Conservation (phyloP, 2,329 filamentous ascomycete genomes). For the Nigrograna mackinnonii region DNA sequence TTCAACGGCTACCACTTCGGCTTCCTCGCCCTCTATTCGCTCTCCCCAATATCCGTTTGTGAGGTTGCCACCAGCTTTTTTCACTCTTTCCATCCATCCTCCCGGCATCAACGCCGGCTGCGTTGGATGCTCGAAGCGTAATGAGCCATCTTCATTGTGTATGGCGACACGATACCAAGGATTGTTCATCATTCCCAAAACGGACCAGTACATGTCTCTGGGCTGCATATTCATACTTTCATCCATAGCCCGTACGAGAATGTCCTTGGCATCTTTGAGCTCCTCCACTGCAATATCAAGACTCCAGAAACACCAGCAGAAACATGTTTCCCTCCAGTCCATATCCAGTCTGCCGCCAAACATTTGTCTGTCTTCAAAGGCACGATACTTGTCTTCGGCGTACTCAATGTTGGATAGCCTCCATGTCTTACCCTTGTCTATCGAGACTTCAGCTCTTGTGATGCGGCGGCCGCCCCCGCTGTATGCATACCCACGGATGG, state of each 20-base stretch:
- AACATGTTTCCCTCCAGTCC: constrained; percentile 77
- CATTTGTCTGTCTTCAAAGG: constrained; percentile 63
- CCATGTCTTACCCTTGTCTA: constrained; percentile 85
- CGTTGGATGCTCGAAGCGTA: constrained; percentile 88
- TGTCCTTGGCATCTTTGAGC: constrained; percentile 67
- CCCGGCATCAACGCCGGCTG: constrained; percentile 76
- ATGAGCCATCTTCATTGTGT: constrained; percentile 63
- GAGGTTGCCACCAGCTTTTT: constrained; percentile 79
- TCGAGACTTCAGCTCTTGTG: constrained; percentile 78
- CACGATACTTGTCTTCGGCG: constrained; percentile 82
- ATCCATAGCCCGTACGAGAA: constrained; percentile 87
- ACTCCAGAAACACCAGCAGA: constrained; percentile 94
- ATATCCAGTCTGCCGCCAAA: constrained; percentile 81
- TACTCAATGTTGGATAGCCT: constrained; percentile 76
- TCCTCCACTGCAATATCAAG: constrained; percentile 67
- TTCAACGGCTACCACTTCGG: constrained; percentile 48
- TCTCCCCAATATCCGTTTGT: constrained; percentile 87
- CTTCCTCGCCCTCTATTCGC: constrained; percentile 57
- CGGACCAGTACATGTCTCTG: constrained; percentile 94
- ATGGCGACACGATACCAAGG: constrained; percentile 88
- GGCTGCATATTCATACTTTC: constrained; percentile 86
- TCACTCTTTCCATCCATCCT: constrained; percentile 93
- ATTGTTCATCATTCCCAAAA: constrained; percentile 98
- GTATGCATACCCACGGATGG: constrained; percentile 81
- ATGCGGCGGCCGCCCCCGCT: constrained; percentile 83